Evolutionary conservation across 805 yeast species (phyloP), one percentile per base, ranked within the genome.

Genomic region (Metschnikowia koreensis): DNA sequence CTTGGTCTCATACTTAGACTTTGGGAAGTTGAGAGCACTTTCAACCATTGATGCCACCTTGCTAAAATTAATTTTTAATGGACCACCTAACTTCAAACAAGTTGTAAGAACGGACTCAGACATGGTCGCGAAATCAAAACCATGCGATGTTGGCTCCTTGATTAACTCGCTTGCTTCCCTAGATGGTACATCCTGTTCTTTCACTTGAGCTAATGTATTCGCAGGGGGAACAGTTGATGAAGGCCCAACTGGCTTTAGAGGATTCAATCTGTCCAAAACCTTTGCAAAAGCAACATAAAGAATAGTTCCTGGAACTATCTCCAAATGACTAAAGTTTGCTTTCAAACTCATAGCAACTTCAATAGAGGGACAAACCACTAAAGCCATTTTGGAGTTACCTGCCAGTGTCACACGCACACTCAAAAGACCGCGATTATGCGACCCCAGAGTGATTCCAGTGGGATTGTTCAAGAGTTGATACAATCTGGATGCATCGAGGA

Each of bases 251-350:
- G 38, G 34, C 6, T 16, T 27, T 10, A 27, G 16, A 4, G 48
- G 5, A 31, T 37, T 41, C 12, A 16, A 16, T 8, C 65, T 38
- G 70, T 79, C 59, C 67, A 61, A 50, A 33, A 90, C 80, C 62
- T 86, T 88, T 3, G 97, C 97, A 76, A 90, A 94, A 0, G 92
- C 89, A 38, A 90, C 89, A 38, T 82, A 74, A 65, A 94, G 82
- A 15, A 86, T 82, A 27, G 81, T 76, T 3, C 96, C 96, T 2
- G 93, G 89, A 54, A 84, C 80, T 38, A 93, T 75, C 62, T 93
- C 97, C 57, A 85, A 83, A 56, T 91, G 96, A 62, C 87, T 89
- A 63, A 92, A 79, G 46, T 77, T 81, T 13, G 89, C 87, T 63
- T 85, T 84, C 47, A 97, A 90, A 44, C 77, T 80, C 76, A 88